These are phyloP conservation scores for Ascochyta clinopodiicola DNA, from an alignment of 2,329 filamentous ascomycete species.

Conservation along the genomic window DNA sequence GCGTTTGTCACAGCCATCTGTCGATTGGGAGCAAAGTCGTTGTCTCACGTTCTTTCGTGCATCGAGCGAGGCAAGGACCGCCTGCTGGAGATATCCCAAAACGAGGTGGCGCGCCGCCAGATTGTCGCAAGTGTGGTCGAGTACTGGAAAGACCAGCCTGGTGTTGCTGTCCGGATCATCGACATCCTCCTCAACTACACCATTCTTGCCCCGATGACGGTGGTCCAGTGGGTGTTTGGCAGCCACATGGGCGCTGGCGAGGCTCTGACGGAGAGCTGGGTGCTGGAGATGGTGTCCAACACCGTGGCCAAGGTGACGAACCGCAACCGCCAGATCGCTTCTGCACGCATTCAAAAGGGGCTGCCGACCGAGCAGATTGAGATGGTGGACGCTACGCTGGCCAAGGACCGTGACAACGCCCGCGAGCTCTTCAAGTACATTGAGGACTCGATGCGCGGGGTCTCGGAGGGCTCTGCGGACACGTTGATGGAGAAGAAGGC, in stretches of 20 bases:
- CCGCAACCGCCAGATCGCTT: conserved; percentile 80
- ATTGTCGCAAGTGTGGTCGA: conserved; percentile 89
- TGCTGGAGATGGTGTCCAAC: conserved; percentile 88
- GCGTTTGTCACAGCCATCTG: conserved; percentile 94
- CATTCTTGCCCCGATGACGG: conserved; percentile 83
- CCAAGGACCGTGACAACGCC: conserved; percentile 75
- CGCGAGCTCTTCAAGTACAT: conserved; percentile 80
- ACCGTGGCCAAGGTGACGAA: conserved; percentile 91
- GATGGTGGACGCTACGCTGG: conserved; percentile 70
- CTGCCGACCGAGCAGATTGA: conserved; percentile 63
- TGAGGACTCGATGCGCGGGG: conserved; percentile 75
- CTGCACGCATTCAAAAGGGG: conserved; percentile 64
- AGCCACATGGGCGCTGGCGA: conserved; percentile 69
- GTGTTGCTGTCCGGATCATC: conserved; percentile 88
- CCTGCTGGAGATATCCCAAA: conserved; percentile 77
- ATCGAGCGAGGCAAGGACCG: conserved; percentile 95
- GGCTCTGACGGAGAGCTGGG: conserved; percentile 73
- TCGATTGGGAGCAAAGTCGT: conserved; percentile 91
- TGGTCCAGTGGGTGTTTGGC: conserved; percentile 87
- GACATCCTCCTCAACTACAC: conserved; percentile 98
- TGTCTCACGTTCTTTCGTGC: conserved; percentile 93
- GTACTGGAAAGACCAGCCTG: conserved; percentile 93
- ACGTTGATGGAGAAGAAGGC: conserved; percentile 75
- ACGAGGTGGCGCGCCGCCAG: conserved; percentile 78
- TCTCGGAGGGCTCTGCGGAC: conserved; percentile 76